Percentiles rank a stretch among this genome's conserved stretches.
Evolutionary conservation across 306 rosid species (phyloP).

Genomic region (Begonia fuchsioides): DNA sequence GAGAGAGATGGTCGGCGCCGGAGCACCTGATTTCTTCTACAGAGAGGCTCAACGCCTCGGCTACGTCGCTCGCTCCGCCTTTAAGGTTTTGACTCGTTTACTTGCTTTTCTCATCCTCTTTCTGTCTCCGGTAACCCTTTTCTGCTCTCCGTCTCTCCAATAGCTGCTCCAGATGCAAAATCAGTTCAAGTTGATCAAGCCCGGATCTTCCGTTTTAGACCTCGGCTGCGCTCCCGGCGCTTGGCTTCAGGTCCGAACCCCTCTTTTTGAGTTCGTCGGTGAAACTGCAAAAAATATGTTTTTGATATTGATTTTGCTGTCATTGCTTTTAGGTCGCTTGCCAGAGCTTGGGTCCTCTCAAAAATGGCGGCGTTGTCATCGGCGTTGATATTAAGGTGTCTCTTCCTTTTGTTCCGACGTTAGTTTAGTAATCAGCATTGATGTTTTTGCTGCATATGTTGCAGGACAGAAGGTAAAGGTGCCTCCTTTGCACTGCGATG

Average conservation of each 20-base stretch:
- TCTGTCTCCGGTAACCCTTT: not conserved
- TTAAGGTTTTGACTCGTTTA: constrained; percentile 23
- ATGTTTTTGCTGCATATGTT: constrained; percentile 9
- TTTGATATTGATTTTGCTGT: constrained; percentile 1
- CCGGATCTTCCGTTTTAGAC: constrained; percentile 64
- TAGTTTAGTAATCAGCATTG: not conserved
- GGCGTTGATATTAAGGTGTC: constrained; percentile 75
- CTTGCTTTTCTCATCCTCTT: not conserved
- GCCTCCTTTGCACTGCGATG: constrained; percentile 64
- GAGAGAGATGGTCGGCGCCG: constrained; percentile 44
- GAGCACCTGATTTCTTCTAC: constrained; percentile 82
- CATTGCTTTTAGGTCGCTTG: constrained; percentile 47
- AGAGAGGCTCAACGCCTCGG: constrained; percentile 96
- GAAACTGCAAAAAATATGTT: not conserved
- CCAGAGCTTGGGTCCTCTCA: constrained; percentile 69
- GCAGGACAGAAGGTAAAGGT: constrained; percentile 79
- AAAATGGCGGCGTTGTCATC: constrained; percentile 49
- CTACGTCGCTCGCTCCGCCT: constrained; percentile 89
- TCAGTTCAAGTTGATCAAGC: constrained; percentile 45
- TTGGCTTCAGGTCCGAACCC: constrained; percentile 61
- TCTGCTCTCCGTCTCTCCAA: not conserved
- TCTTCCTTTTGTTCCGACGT: not conserved
- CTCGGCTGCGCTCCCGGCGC: constrained; percentile 97
- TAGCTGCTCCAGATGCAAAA: constrained; percentile 80
- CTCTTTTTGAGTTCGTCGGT: not conserved